Evolutionary conservation across 331 rosid species (phyloP), one percentile per base, ranked within the genome.

Genomic region (Pyrus hybrid): DNA sequence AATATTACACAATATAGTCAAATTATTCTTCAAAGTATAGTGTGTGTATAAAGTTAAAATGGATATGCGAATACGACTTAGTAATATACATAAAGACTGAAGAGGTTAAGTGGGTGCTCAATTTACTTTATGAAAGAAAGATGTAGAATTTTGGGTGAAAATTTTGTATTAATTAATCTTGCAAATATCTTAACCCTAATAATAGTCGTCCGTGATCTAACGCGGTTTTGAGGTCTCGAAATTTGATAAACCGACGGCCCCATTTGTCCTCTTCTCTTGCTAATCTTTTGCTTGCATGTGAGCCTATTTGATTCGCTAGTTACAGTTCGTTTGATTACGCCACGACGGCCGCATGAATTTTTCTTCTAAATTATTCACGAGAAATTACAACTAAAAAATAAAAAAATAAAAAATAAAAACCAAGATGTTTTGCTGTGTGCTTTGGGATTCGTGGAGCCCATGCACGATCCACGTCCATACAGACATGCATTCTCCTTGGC

Each of bases 161-260:
- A 12, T 64, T 72, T 30, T 58, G 16, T 30, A 21, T 23, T n/a
- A 21, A 21, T 32, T 33, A 77, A 77, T 16, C 21, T 26, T 58
- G 21, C 9, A 4, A 65, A 77, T 18, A 61, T 62, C 60, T 30
- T 60, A 77, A 77, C 20, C 63, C 41, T 16, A 67, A 49, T 43
- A 43, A 43, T 13, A 43, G 49, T 43, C 49, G 49, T 77, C 79
- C 68, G 81, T 76, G 87, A 66, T 41, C 37, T 51, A 60, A 86
- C 89, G 86, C 88, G 88, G 87, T 86, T 88, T 84, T 71, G 83
- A 76, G 82, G 87, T 77, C 79, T 82, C 70, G 49, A 84, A 83
- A 77, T 70, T 67, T 51, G 77, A 58, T 35, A 71, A 80, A 77
- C 72, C 63, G 81, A 83, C 78, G 83, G 81, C 78, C 81, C 81